Evolutionary conservation across 257 asterid species (phyloP).

Genomic region (Rauvolfia tetraphylla): DNA sequence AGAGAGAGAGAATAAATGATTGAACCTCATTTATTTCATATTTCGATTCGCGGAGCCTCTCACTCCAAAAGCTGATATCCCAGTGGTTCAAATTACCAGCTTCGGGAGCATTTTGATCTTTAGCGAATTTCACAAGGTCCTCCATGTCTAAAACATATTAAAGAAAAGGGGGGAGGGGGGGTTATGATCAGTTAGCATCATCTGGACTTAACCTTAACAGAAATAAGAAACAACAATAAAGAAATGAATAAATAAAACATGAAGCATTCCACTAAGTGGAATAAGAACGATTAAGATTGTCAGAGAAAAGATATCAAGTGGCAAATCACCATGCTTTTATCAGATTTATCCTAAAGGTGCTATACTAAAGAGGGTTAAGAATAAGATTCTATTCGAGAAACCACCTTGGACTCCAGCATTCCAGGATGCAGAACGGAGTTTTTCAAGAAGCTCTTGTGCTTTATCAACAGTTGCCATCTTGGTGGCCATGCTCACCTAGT

Average conservation of each 20-base stretch:
- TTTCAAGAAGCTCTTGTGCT: slow-evolving; percentile 89
- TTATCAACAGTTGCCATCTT: slow-evolving; percentile 94
- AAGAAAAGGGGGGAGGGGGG: slow-evolving; percentile 10
- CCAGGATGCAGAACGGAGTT: slow-evolving; percentile 90
- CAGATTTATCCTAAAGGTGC: neutral
- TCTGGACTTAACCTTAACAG: neutral
- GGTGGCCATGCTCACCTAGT: slow-evolving; percentile 89
- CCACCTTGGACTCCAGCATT: slow-evolving; percentile 70
- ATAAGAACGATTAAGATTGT: neutral
- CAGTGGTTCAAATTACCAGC: slow-evolving; percentile 78
- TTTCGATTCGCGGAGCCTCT: slow-evolving; percentile 91
- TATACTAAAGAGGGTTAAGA: neutral
- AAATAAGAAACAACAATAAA: neutral
- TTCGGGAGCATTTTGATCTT: slow-evolving; percentile 79
- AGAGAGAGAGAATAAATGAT: slow-evolving; percentile 10
- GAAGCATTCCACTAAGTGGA: neutral
- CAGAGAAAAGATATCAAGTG: neutral
- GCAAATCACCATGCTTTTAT: neutral
- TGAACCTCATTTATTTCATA: slow-evolving; percentile 89
- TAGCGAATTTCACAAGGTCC: slow-evolving; percentile 69
- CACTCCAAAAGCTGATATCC: slow-evolving; percentile 91
- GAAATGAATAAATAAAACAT: neutral
- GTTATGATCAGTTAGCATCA: slow-evolving; percentile 8
- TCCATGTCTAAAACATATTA: slow-evolving; percentile 77
- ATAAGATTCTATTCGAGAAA: neutral